phyloP scores from a whole-genome alignment of 306 rosid genomes.

The Lathyrus oleraceus region DNA sequence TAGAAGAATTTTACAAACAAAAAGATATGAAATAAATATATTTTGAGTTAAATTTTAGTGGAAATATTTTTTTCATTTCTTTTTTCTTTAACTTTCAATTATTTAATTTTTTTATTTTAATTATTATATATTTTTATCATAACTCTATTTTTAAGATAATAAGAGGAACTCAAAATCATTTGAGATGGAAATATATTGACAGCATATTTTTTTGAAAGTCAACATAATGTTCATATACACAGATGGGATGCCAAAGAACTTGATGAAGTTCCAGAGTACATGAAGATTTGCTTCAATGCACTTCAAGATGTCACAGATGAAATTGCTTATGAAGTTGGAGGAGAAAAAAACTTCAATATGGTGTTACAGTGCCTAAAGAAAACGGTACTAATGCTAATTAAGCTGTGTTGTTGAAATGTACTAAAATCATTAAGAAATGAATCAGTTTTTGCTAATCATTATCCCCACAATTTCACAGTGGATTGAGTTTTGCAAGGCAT shows the following conservation, averaged over 20 bases:
- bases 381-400: constrained; percentile 40
- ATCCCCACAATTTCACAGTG: constrained; percentile 38
- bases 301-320: constrained; percentile 47
- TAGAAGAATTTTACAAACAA: no score
- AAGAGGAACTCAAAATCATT: no score
- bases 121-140: no score
- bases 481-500: constrained; percentile 58
- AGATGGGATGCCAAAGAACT: constrained; percentile 60
- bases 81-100: no score
- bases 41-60: no score
- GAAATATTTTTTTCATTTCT: no score
- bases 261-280: constrained; percentile 49
- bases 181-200: no score
- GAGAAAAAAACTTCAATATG: constrained; percentile 36
- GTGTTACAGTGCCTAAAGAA: constrained; percentile 43
- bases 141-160: no score
- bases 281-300: constrained; percentile 56
- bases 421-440: background rate
- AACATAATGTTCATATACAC: constrained; percentile 7
- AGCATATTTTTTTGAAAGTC: no score
- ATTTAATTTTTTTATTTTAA: no score
- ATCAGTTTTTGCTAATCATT: background rate
- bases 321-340: constrained; percentile 54
- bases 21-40: no score
- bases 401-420: background rate